phyloP scores from a whole-genome alignment of 257 asterid genomes.

The Henckelia pumila region DNA sequence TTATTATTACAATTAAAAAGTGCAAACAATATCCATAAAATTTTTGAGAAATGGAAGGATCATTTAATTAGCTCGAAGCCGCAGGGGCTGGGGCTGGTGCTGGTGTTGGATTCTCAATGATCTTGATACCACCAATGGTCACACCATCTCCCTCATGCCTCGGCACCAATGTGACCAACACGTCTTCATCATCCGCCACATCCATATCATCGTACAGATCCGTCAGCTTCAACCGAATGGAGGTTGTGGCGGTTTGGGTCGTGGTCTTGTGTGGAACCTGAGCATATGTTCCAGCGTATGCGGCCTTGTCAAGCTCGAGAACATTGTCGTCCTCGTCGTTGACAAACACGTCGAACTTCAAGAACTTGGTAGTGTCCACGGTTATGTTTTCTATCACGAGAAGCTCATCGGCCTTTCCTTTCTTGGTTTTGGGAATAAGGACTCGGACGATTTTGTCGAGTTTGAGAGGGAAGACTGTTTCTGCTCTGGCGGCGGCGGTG shows the following conservation, averaged over 20 bases:
- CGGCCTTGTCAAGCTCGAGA: slow-evolving; percentile 24
- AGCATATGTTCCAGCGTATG: slow-evolving; percentile 41
- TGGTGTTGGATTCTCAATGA: neutral
- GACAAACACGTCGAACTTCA: slow-evolving; percentile 39
- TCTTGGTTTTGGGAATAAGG: slow-evolving; percentile 21
- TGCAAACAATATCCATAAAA: neutral
- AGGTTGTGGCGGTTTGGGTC: slow-evolving; percentile 23
- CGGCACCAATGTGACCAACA: slow-evolving; percentile 41
- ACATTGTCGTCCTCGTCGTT: slow-evolving; percentile 40
- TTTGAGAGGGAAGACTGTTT: slow-evolving; percentile 3
- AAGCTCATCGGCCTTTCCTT: slow-evolving; percentile 21
- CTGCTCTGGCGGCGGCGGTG: neutral
- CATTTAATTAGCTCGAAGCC: neutral
- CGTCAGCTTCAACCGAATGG: slow-evolving; percentile 29
- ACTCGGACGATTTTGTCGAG: slow-evolving; percentile 19
- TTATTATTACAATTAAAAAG: neutral
- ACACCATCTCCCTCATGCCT: slow-evolving; percentile 23
- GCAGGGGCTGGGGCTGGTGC: neutral
- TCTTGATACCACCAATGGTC: slow-evolving; percentile 33
- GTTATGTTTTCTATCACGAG: slow-evolving; percentile 22
- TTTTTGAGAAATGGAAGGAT: neutral
- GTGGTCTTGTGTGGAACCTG: slow-evolving; percentile 32
- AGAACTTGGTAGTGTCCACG: neutral
- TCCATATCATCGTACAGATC: slow-evolving; percentile 42
- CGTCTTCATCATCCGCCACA: slow-evolving; percentile 35